phyloP scores from a whole-genome alignment of 306 rosid genomes.

The cucumber (Cucumis sativus) region Cucumber_9930_V3 NC_026657.2:16184501-16185000 shows the following conservation, averaged over 20 bases:
- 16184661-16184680: background rate
- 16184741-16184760: background rate
- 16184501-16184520: background rate
- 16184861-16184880: background rate
- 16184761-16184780: background rate
- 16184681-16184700: background rate
- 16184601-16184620: background rate
- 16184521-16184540: background rate
- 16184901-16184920: background rate
- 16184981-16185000: background rate
- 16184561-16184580: background rate
- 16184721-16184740: background rate
- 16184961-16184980: background rate
- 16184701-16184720: background rate
- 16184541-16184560: background rate
- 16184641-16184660: background rate
- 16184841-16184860: background rate
- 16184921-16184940: background rate
- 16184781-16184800: background rate
- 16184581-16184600: background rate
- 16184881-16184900: background rate
- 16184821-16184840: background rate
- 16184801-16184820: background rate
- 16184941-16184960: background rate
- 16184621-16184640: background rate